Base-by-base conservation (phyloP, 768 basidiomycete species). In the Xerocomus potaroensis region DNA sequence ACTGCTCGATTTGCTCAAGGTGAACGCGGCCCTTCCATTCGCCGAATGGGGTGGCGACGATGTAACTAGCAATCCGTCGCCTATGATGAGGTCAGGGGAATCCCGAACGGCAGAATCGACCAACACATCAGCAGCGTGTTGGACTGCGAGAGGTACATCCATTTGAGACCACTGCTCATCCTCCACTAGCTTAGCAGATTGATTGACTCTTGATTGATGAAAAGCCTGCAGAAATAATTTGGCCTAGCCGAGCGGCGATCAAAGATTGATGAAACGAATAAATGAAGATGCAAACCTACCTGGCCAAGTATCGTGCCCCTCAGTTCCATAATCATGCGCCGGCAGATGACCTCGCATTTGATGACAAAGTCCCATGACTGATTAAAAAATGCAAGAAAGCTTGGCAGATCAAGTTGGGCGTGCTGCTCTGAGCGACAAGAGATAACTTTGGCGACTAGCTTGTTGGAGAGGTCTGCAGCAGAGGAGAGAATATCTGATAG, bases 141-240 rank as follows among this genome's bases (percentile, higher is more conserved):
- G 95, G 22, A 89, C 67, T 4, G 69, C 53, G 4, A 71, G 59
- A 1, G 83, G 70, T 12, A 95, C 81, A 46, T 96, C 66, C 12
- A 80, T 75, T 14, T 87, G 87, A 48, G 74, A 81, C 96, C 96
- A 98, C 49, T 85, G 87, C 61, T 99, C 96, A 55, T 97, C 92
- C 64, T 98, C 93, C 8, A 99, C 95, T 22, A 91, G 69, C 63
- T 87, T 91, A 22, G 95, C 94, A 3, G 86, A 87, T 45, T 76
- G 77, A 3, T 83, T 79, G 35, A 98, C 78, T 41, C 87, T 77
- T 10, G 75, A 67, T 55, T 92, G 84, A 61, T 99, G 96, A 69
- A 94, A 97, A 1, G 73, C 67, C 58, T 87, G 82, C 22, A 99
- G 71, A 71, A 94, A 99, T 9, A 78, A 69, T 68, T 93, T 94